phyloP scores from a whole-genome alignment of 2,329 filamentous ascomycete species.

The Hypoxylon sp. region DNA sequence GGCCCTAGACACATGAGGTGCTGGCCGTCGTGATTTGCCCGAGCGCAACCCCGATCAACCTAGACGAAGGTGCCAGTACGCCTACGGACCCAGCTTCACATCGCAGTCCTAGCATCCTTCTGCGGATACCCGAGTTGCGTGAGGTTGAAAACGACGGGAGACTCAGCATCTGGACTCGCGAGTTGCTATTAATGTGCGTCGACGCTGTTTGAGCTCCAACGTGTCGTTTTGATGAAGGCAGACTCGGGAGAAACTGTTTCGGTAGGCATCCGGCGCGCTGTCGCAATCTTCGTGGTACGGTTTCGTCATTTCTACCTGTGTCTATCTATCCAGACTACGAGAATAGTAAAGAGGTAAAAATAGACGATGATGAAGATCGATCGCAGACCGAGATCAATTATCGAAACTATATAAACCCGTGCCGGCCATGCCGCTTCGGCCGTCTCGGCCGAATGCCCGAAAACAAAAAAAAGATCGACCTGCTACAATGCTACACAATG shows the following conservation, averaged over 20 bases:
- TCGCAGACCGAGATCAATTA: too few relatives aligned
- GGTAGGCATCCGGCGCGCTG: background rate
- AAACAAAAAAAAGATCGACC: too few relatives aligned
- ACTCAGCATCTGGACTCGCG: background rate
- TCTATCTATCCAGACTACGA: background rate
- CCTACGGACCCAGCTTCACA: background rate
- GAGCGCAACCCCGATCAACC: background rate
- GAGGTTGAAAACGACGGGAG: background rate
- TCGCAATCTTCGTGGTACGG: slow-evolving; percentile 1
- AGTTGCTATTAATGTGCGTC: background rate
- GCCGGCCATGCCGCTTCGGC: too few relatives aligned
- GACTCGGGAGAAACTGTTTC: background rate
- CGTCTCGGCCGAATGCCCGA: too few relatives aligned
- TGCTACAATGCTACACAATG: too few relatives aligned
- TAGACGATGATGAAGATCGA: slow-evolving; percentile 1
- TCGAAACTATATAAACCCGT: too few relatives aligned
- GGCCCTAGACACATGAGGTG: background rate
- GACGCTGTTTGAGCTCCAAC: background rate
- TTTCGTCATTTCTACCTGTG: too few relatives aligned
- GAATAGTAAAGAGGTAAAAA: slow-evolving; percentile 6
- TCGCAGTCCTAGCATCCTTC: slow-evolving; percentile 5
- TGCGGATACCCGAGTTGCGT: background rate
- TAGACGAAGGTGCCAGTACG: slow-evolving; percentile 1
- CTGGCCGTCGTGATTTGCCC: slow-evolving; percentile 8
- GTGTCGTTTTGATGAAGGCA: background rate